Conservation (phyloP, 1,284 basidiomycete genomes). For the Austropuccinia psidii region DNA sequence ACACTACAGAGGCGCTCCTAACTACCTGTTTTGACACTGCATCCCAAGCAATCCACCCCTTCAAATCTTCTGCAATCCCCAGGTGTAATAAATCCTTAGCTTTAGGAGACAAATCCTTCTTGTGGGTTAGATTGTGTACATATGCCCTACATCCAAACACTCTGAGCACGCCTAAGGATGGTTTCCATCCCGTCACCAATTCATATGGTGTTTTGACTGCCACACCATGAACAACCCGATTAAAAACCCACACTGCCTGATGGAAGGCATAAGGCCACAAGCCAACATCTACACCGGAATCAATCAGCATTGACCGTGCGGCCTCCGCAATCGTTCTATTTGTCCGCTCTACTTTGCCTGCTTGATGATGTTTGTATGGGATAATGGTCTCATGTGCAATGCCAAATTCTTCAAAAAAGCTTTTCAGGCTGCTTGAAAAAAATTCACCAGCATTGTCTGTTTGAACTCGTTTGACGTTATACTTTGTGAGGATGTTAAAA, state of each 20-base stretch:
- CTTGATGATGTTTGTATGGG: not conserved
- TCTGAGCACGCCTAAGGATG: not conserved
- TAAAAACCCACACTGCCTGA: not conserved
- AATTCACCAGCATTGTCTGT: not conserved
- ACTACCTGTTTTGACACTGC: not conserved
- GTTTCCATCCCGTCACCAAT: not conserved
- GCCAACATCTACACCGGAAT: not conserved
- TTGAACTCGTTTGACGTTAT: not conserved
- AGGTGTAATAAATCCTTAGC: not conserved
- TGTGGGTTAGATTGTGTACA: not conserved
- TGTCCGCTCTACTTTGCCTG: not conserved
- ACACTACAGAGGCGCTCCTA: not conserved
- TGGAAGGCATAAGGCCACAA: not conserved
- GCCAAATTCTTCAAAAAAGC: not conserved
- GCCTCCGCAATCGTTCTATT: not conserved
- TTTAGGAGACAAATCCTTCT: not conserved
- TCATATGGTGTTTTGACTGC: not conserved
- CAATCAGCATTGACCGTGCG: not conserved
- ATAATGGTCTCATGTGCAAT: not conserved
- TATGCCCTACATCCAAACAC: not conserved
- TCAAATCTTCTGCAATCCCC: not conserved
- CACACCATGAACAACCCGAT: not conserved
- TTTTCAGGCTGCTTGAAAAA: not conserved
- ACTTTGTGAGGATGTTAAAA: not conserved
- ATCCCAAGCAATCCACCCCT: constrained; percentile 3